Conservation (phyloP, 768 basidiomycete genomes). For the Tricholoma sp. region DNA sequence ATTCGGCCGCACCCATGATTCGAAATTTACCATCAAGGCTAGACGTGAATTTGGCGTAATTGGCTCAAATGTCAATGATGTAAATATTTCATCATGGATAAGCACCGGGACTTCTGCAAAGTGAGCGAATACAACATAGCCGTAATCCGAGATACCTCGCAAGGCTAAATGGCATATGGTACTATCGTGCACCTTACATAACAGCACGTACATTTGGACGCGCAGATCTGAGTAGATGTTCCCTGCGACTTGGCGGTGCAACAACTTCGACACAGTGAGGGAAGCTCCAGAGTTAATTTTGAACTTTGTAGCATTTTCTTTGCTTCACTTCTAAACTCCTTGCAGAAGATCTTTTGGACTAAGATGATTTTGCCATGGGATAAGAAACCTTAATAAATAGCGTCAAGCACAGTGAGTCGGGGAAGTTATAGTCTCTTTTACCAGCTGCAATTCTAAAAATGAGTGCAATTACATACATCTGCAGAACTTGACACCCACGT, state of each 20-base stretch:
- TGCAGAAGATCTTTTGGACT: not conserved
- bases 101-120: not conserved
- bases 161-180: not conserved
- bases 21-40: not conserved
- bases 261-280: not conserved
- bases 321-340: not conserved
- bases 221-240: not conserved
- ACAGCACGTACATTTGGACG: not conserved
- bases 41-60: not conserved
- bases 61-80: not conserved
- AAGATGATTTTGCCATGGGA: not conserved
- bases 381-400: not conserved
- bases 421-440: not conserved
- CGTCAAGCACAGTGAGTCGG: not conserved
- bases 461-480: not conserved
- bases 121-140: not conserved
- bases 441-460: not conserved
- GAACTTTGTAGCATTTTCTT: not conserved
- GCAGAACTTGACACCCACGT: too few relatives aligned
- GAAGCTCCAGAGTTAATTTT: not conserved
- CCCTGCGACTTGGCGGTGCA: not conserved
- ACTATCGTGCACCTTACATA: not conserved
- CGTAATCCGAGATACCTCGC: not conserved
- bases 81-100: not conserved
- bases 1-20: not conserved